Evolutionary conservation across 495 filamentous ascomycete species (phyloP).

Genomic region (Stereocaulon alpinum): DNA sequence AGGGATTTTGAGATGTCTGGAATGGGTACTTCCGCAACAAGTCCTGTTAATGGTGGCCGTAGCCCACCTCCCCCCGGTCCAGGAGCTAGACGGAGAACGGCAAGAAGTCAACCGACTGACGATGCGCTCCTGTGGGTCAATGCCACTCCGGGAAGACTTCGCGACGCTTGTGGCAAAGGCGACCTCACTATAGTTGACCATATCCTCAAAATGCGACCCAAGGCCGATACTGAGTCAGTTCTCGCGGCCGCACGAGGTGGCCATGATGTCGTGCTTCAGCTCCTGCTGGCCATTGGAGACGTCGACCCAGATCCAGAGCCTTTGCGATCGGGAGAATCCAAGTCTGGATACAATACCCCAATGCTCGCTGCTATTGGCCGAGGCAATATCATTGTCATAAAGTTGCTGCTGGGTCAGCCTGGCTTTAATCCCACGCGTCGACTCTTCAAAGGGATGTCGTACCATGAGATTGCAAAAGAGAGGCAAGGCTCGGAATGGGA

Average conservation of each 20-base stretch:
- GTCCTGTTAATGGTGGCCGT: constrained; percentile 48
- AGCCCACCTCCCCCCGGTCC: constrained; percentile 38
- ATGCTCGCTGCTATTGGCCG: constrained; percentile 91
- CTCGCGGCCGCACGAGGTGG: constrained; percentile 88
- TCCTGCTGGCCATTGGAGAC: constrained; percentile 71
- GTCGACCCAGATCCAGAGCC: constrained; percentile 73
- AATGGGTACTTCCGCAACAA: constrained; percentile 52
- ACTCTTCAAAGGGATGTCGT: constrained; percentile 56
- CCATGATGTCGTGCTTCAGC: constrained; percentile 73
- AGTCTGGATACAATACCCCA: constrained; percentile 60
- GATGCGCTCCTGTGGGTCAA: constrained; percentile 55
- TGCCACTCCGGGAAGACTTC: constrained; percentile 57
- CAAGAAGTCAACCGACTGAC: constrained; percentile 48
- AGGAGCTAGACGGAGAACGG: constrained; percentile 40
- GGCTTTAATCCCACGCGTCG: constrained; percentile 69
- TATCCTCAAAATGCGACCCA: constrained; percentile 64
- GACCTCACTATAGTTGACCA: constrained; percentile 70
- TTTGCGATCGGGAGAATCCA: constrained; percentile 34
- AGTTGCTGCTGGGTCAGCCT: constrained; percentile 65
- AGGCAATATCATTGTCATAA: constrained; percentile 72
- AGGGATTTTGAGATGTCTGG: constrained; percentile 49
- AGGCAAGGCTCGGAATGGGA: constrained; percentile 81
- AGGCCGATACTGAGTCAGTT: constrained; percentile 74
- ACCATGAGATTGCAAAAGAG: constrained; percentile 72
- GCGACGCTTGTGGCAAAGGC: constrained; percentile 70